These are phyloP conservation scores for Triticum dicoccoides DNA, from an alignment of 176 grass and related monocot species.

Conservation along the genomic window DNA sequence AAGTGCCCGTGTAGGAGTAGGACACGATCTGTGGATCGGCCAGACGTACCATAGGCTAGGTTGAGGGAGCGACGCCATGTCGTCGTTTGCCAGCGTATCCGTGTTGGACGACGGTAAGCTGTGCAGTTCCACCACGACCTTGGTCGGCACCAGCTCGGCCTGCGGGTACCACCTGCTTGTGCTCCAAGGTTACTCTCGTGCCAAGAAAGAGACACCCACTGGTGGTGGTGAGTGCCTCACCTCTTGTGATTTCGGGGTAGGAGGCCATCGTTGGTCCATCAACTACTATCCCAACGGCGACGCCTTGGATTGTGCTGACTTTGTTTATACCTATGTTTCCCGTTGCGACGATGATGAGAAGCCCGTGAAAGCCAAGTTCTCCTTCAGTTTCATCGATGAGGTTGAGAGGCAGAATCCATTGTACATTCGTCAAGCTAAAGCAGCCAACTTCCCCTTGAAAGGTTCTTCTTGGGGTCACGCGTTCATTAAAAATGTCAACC, in stretches of 20 bases:
- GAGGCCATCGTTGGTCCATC: background rate
- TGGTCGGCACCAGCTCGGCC: background rate
- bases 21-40: no score
- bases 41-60: no score
- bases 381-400: no score
- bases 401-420: no score
- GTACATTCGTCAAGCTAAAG: no score
- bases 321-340: background rate
- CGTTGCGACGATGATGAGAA: no score
- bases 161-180: background rate
- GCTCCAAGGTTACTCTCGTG: background rate
- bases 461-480: fast-evolving
- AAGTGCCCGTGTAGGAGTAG: no score
- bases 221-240: background rate
- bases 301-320: background rate
- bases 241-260: background rate
- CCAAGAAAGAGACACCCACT: background rate
- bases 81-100: background rate
- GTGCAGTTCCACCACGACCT: background rate
- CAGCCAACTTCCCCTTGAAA: fast-evolving
- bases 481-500: fast-evolving
- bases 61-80: no score
- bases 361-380: no score
- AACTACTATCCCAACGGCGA: background rate
- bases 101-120: background rate